Base-by-base conservation (phyloP, 441 rosid genomes). In the Adansonia madagascariensis region DNA sequence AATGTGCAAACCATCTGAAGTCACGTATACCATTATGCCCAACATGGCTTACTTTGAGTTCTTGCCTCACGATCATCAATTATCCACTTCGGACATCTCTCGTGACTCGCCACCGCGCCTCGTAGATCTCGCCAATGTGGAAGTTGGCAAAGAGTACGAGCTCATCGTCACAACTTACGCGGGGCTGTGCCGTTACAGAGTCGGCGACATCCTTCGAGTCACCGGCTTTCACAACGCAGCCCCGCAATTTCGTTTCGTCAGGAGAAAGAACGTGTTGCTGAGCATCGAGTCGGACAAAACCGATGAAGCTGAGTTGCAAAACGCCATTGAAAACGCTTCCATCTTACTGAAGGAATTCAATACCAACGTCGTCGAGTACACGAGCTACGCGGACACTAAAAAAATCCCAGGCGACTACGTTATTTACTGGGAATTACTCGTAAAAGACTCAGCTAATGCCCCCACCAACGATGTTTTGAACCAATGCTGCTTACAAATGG, bases 41-140 rank as follows among this genome's bases (percentile, higher is more conserved):
- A 91, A 88, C 86, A 91, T 91, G 94, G 91, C 82, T 4, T 91
- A 89, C 71, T 91, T 89, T 70, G 94, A 91, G 73, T 91, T 91
- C 77, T 59, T 89, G 44, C 91, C 89, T 9, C 86, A 84, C 11
- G 83, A 82, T 2, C 4, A 35, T 3, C 3, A 15, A 35, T 35
- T 71, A 2, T 27, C 78, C 17, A 43, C 72, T 10, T 78, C 79
- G 1, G 67, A 41, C 12, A 80, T 84, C 27, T 4, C 3, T 35
- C 83, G 77, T 3, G 88, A 85, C 71, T 69, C 80, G 2, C 85
- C 39, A 4, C 39, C 39, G 0, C 39, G 39, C 4, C 39, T 3
- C 39, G 39, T 35, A 22, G 94, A 90, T 61, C 85, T 91, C 11
- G 91, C 90, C 0, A 87, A 86, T 43, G 84, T 91, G 0, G 82